Evolutionary conservation across 306 rosid genomes (phyloP).

Genomic region (Macrotyloma uniflorum): DNA sequence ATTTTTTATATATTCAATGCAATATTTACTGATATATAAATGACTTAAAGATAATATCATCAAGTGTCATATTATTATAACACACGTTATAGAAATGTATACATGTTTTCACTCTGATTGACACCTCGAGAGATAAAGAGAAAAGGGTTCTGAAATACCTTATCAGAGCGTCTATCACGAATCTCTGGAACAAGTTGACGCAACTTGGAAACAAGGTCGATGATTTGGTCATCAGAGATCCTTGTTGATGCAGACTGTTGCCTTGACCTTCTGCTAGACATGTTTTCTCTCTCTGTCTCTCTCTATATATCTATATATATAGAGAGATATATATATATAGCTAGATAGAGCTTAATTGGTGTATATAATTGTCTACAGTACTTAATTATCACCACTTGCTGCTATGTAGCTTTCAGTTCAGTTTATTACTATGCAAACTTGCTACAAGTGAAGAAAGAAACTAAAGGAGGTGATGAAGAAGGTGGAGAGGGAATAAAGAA

Average conservation of each 20-base stretch:
- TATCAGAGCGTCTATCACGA: constrained; percentile 80
- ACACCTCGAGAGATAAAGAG: not conserved
- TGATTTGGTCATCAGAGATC: constrained; percentile 95
- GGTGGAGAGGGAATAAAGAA: not conserved
- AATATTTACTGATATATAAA: not conserved
- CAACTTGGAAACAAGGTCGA: constrained; percentile 88
- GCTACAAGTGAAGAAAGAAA: not conserved
- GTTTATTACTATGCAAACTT: constrained; percentile 1
- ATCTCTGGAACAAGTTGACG: constrained; percentile 99
- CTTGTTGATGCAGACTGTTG: constrained; percentile 65
- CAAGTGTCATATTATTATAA: not conserved
- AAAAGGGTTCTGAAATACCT: constrained; percentile 49
- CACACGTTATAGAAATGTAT: not conserved
- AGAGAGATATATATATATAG: not conserved
- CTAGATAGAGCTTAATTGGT: constrained; percentile 6
- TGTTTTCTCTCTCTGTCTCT: not conserved
- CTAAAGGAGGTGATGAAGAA: not conserved
- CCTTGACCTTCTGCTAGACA: constrained; percentile 98
- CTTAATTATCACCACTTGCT: not conserved
- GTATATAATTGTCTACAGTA: not conserved
- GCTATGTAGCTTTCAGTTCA: not conserved
- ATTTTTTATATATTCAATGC: not conserved
- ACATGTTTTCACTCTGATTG: not conserved
- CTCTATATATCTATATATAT: too few species aligned
- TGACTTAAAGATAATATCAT: not conserved